These are phyloP conservation scores for Blastobotrys elegans DNA, from an alignment of 1,139 yeast genomes.

Conservation along the genomic window DNA sequence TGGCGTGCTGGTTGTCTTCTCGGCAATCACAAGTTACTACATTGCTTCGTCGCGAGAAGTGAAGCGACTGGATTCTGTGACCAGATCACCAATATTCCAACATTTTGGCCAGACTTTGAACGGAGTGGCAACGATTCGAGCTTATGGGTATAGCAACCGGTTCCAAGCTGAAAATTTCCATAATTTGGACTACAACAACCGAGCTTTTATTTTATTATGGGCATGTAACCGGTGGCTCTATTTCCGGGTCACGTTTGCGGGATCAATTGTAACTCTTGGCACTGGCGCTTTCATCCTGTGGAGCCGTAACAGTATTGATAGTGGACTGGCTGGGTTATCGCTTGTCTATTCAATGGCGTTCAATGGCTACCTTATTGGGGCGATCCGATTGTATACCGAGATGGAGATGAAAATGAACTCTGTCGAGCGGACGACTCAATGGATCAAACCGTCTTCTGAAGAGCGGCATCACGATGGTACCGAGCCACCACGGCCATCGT, in stretches of 20 bases:
- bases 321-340: slow-evolving; percentile 91
- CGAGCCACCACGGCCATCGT: slow-evolving; percentile 32
- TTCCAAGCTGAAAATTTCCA: slow-evolving; percentile 70
- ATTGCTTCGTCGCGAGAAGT: slow-evolving; percentile 75
- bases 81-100: slow-evolving; percentile 72
- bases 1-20: slow-evolving; percentile 56
- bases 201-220: slow-evolving; percentile 89
- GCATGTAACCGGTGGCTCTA: slow-evolving; percentile 97
- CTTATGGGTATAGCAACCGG: slow-evolving; percentile 63
- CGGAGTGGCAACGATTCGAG: slow-evolving; percentile 75
- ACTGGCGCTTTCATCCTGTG: slow-evolving; percentile 78
- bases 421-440: slow-evolving; percentile 66
- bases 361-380: slow-evolving; percentile 92
- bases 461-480: slow-evolving; percentile 32
- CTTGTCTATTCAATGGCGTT: slow-evolving; percentile 88
- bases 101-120: slow-evolving; percentile 72
- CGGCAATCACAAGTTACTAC: slow-evolving; percentile 79
- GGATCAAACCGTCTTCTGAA: slow-evolving; percentile 63
- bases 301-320: slow-evolving; percentile 70
- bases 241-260: slow-evolving; percentile 82
- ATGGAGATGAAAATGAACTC: slow-evolving; percentile 76
- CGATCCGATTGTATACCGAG: slow-evolving; percentile 65
- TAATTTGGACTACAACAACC: slow-evolving; percentile 69
- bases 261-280: slow-evolving; percentile 77
- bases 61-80: slow-evolving; percentile 70